Base-by-base conservation (phyloP, 2,329 filamentous ascomycete genomes). In the Aspergillus intermedius region DNA sequence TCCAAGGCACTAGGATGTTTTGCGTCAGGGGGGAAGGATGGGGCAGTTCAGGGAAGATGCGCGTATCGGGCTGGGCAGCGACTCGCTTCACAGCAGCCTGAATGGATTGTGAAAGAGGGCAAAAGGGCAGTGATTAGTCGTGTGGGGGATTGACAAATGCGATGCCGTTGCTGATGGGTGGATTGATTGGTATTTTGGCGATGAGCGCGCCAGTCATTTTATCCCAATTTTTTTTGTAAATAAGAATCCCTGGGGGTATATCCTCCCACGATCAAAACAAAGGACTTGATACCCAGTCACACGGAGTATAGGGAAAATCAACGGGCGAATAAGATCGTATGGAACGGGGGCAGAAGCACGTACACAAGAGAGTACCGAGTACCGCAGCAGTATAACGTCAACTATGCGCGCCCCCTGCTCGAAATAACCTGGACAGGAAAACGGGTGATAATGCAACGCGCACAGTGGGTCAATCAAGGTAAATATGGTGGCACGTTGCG, bases 1-100 rank as follows among this genome's bases (percentile, higher is more conserved):
- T 45, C 44, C 43, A 48, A 28, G 56, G 56, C 54, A 57, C 60
- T 57, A 61, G 57, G 54, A 51, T 54, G 46, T 45, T 54, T 57
- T 51, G 55, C 46, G 57, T 54, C 37, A 40, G 54, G 53, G 54
- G 53, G 52, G 55, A 22, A 53, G 53, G 52, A 53, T 50, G 52
- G 55, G 55, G 59, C 17, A 40, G 19, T 30, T 30, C 25, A 30
- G 25, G 25, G 25, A 30, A 30, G 25, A 30, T 30, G 37, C 19
- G 37, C 37, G 19, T 40, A 40, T 60, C 60, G 60, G 60, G 61
- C 61, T 66, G 65, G 66, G 63, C 64, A 69, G 58, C 66, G 58
- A 67, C 64, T 62, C 53, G 63, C 63, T 65, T 66, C 63, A 64
- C 60, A 56, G 56, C 52, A 62, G 61, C 62, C 61, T 63, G 57